A percentile compares a stretch with the other conserved stretches of the same genome.
Conservation (phyloP, 2,329 filamentous ascomycete genomes). For the Pyrenochaeta sp. region DNA sequence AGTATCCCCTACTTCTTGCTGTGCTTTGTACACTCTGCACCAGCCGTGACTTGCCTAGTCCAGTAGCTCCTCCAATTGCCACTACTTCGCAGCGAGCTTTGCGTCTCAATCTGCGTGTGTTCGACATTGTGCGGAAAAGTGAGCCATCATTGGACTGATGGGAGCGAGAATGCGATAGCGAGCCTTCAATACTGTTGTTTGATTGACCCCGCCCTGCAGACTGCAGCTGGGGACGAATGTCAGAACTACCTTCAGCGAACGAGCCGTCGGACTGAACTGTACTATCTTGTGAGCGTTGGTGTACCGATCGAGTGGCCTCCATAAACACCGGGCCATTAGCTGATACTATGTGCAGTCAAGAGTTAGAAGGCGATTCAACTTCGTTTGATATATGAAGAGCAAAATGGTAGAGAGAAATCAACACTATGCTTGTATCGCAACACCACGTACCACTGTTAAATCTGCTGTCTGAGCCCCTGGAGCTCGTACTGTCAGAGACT, state of each 20-base stretch:
- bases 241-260: slow-evolving; percentile 29
- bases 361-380: not conserved
- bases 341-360: slow-evolving; percentile 20
- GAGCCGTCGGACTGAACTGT: slow-evolving; percentile 34
- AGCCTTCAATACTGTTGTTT: slow-evolving; percentile 43
- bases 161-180: slow-evolving; percentile 34
- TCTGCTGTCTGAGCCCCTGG: slow-evolving; percentile 61
- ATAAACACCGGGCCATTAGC: slow-evolving; percentile 32
- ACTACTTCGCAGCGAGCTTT: slow-evolving; percentile 68
- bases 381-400: not conserved
- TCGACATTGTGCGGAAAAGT: slow-evolving; percentile 38
- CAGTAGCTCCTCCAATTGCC: slow-evolving; percentile 64
- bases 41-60: slow-evolving; percentile 68
- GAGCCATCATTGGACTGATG: slow-evolving; percentile 37
- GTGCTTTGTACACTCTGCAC: slow-evolving; percentile 65
- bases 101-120: slow-evolving; percentile 54
- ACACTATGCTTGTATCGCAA: not conserved
- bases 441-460: slow-evolving; percentile 36
- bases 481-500: slow-evolving; percentile 60
- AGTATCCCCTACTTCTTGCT: slow-evolving; percentile 67
- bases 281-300: slow-evolving; percentile 43
- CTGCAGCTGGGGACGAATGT: slow-evolving; percentile 30
- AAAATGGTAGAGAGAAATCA: not conserved
- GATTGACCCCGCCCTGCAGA: slow-evolving; percentile 30
- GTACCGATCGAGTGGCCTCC: slow-evolving; percentile 33